Conservation (phyloP, 2,329 filamentous ascomycete species). For the Ceratocystis papillata region DNA sequence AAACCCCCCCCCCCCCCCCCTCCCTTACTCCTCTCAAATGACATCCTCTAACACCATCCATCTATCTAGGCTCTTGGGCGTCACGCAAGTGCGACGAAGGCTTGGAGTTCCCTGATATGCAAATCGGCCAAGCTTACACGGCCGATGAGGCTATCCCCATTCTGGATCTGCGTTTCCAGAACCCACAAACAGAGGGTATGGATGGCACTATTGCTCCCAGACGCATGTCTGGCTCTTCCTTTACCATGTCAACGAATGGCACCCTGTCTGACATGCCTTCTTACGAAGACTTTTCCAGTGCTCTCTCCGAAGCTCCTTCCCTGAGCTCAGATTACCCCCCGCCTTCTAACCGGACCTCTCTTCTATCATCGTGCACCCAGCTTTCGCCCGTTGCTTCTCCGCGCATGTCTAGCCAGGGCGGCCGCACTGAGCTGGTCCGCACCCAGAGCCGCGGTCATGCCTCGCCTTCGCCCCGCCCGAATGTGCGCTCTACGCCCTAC, state of each 20-base stretch:
- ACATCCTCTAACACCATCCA: not conserved
- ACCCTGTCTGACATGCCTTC: slow-evolving; percentile 56
- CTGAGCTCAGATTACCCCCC: slow-evolving; percentile 57
- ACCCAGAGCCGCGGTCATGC: slow-evolving; percentile 58
- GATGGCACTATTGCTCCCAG: slow-evolving; percentile 33
- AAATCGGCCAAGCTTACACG: slow-evolving; percentile 52
- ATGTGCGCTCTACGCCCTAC: slow-evolving; percentile 59
- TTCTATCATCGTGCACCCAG: slow-evolving; percentile 55
- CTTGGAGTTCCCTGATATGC: slow-evolving; percentile 47
- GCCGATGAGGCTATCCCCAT: slow-evolving; percentile 53
- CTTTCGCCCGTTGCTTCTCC: slow-evolving; percentile 64
- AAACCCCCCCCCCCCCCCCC: no score
- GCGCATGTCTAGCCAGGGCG: slow-evolving; percentile 47
- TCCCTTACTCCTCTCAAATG: not conserved
- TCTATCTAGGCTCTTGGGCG: slow-evolving; percentile 17
- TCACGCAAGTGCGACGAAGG: slow-evolving; percentile 44
- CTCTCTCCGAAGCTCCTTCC: slow-evolving; percentile 55
- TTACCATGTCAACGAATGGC: slow-evolving; percentile 58
- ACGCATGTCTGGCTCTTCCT: slow-evolving; percentile 61
- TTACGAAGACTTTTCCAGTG: slow-evolving; percentile 59
- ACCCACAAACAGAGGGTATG: slow-evolving; percentile 42
- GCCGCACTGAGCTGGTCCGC: slow-evolving; percentile 50
- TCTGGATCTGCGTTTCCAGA: slow-evolving; percentile 47
- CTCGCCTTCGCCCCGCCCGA: slow-evolving; percentile 59
- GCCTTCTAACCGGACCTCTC: slow-evolving; percentile 55